Percentiles rank a stretch among this genome's conserved stretches.
These are phyloP conservation scores for Colletotrichum echinochloae DNA, from an alignment of 2,329 filamentous ascomycete species.

Conservation along the genomic window DNA sequence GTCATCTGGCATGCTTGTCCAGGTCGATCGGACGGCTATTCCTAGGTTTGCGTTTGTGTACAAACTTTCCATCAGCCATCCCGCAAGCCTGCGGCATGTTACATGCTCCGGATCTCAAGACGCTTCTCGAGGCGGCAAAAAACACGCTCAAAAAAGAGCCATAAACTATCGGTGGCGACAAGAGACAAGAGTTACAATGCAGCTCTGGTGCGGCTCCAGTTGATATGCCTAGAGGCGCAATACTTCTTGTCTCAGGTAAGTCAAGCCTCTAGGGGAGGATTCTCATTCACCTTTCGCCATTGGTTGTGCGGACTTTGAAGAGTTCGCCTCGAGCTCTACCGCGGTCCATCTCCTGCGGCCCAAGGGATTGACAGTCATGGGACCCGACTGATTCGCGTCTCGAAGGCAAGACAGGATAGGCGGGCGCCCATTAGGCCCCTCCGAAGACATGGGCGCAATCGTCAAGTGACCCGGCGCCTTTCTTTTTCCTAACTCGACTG, in stretches of 20 bases:
- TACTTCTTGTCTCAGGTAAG: slow-evolving; percentile 14
- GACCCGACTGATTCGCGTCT: slow-evolving; percentile 14
- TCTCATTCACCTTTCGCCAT: slow-evolving; percentile 6
- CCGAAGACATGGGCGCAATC: not conserved
- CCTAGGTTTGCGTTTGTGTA: not conserved
- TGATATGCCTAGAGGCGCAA: not conserved
- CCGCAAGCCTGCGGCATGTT: not conserved
- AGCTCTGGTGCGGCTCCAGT: not conserved
- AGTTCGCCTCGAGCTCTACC: slow-evolving; percentile 16
- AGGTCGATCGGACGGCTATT: slow-evolving; percentile 25
- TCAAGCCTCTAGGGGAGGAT: slow-evolving; percentile 5
- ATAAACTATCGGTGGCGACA: slow-evolving; percentile 2
- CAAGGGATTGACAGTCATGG: slow-evolving; percentile 24
- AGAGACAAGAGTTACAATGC: not conserved
- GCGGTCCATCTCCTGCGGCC: slow-evolving; percentile 9
- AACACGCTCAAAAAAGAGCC: no score
- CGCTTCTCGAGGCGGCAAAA: no score
- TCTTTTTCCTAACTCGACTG: slow-evolving; percentile 34
- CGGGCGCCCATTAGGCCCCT: not conserved
- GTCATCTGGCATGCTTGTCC: slow-evolving; percentile 34
- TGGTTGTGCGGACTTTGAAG: not conserved
- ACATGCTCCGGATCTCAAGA: no score
- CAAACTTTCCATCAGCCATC: not conserved
- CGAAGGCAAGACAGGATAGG: slow-evolving; percentile 15
- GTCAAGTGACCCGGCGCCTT: slow-evolving; percentile 33